Evolutionary conservation across 345 rosid species (phyloP).

Genomic region (sweet orange (Citrus sinensis)): DVS_A1.0 CM039164.1:24379001-24379500

Average conservation of each 20-base stretch:
- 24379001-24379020: neutral
- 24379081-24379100: neutral
- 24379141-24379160: conserved; percentile 28
- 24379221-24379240: conserved; percentile 49
- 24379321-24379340: conserved; percentile 60
- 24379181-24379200: conserved; percentile 34
- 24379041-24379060: neutral
- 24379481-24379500: conserved; percentile 25
- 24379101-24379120: neutral
- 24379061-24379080: no score
- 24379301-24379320: conserved; percentile 42
- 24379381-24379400: conserved; percentile 6
- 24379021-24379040: neutral
- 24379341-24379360: conserved; percentile 62
- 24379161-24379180: conserved; percentile 36
- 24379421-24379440: conserved; percentile 50
- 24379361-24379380: conserved; percentile 43
- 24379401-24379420: conserved; percentile 44
- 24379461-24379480: conserved; percentile 13
- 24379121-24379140: conserved; percentile 27
- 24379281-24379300: conserved; percentile 41
- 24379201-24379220: conserved; percentile 31
- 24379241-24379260: conserved; percentile 40
- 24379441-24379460: conserved; percentile 49
- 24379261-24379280: conserved; percentile 38